A percentile compares a stretch with the other conserved stretches of the same genome.
These are phyloP conservation scores for Microstegium vimineum DNA, from an alignment of 176 grass and related monocot species.

Conservation along the genomic window DNA sequence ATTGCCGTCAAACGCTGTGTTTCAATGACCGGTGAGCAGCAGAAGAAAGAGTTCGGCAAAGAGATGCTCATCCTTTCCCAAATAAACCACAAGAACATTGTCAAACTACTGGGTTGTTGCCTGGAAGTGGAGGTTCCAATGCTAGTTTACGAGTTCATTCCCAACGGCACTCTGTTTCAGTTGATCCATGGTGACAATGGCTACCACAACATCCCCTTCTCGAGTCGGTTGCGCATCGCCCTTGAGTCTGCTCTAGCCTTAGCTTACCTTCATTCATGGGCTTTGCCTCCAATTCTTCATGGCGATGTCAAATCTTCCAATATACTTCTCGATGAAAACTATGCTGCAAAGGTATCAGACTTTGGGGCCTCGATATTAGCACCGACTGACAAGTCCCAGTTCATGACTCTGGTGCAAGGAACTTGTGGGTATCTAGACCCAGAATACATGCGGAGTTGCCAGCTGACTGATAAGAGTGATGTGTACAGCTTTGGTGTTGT, in stretches of 20 bases:
- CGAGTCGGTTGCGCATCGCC: constrained; percentile 14
- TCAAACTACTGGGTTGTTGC: constrained; percentile 34
- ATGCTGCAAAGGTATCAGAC: constrained; percentile 29
- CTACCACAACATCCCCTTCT: neutral
- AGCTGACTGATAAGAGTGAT: constrained; percentile 23
- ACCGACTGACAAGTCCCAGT: constrained; percentile 15
- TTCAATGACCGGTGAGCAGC: neutral
- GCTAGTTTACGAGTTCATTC: constrained; percentile 33
- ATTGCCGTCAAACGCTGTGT: constrained; percentile 33
- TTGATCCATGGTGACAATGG: constrained; percentile 11
- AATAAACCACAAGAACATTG: constrained; percentile 44
- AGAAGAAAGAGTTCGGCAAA: constrained; percentile 30
- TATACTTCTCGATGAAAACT: constrained; percentile 31
- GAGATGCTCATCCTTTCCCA: constrained; percentile 40
- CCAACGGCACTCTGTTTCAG: constrained; percentile 26
- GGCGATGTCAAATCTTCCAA: constrained; percentile 42
- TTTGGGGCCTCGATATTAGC: constrained; percentile 37
- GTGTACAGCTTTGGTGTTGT: constrained; percentile 44
- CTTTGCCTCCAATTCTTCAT: constrained; percentile 27
- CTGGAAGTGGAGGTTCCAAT: constrained; percentile 41
- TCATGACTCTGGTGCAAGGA: constrained; percentile 35
- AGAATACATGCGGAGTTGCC: constrained; percentile 15
- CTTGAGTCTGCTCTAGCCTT: constrained; percentile 33
- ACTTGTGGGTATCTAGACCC: constrained; percentile 43
- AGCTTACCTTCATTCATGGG: constrained; percentile 34